Percentiles rank a stretch among this genome's conserved stretches.
phyloP scores from a whole-genome alignment of 495 filamentous ascomycete species.

The Tirmania nivea region DNA sequence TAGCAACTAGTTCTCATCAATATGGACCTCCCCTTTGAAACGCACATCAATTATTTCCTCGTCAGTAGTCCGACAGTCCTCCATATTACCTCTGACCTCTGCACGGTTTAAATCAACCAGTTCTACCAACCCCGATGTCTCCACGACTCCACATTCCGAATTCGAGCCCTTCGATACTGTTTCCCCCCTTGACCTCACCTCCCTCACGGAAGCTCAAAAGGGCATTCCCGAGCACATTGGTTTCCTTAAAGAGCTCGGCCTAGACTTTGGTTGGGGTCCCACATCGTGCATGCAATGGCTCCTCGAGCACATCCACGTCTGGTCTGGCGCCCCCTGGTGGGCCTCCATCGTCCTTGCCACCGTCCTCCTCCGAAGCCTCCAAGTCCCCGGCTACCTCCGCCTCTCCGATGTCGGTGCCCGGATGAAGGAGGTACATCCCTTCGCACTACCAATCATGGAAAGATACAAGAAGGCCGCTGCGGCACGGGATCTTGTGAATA shows the following conservation, averaged over 20 bases:
- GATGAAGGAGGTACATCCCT: conserved; percentile 26
- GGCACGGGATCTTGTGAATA: conserved; percentile 22
- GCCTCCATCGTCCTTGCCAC: conserved; percentile 43
- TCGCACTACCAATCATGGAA: conserved; percentile 27
- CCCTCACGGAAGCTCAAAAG: conserved; percentile 5
- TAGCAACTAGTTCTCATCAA: not conserved
- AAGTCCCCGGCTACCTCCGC: conserved; percentile 41
- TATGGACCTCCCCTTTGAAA: not conserved
- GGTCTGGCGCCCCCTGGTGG: conserved; percentile 59
- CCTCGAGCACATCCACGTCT: conserved; percentile 66
- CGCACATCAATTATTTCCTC: too few species aligned
- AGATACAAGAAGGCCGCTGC: conserved; percentile 27
- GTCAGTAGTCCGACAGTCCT: not conserved
- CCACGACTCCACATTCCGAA: conserved; percentile 2
- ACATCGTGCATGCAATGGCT: conserved; percentile 45
- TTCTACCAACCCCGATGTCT: conserved; percentile 1
- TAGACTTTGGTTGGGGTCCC: conserved; percentile 69
- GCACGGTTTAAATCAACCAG: conserved; percentile 12
- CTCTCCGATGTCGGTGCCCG: conserved; percentile 37
- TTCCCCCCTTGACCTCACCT: conserved; percentile 1
- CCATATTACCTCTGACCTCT: conserved; percentile 2
- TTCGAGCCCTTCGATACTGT: conserved; percentile 2
- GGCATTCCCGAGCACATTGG: conserved; percentile 40
- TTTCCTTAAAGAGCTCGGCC: conserved; percentile 57
- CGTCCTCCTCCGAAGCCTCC: conserved; percentile 35